These are phyloP conservation scores for Santalum album DNA, from an alignment of 164 flowering plant species.

Conservation along the genomic window DNA sequence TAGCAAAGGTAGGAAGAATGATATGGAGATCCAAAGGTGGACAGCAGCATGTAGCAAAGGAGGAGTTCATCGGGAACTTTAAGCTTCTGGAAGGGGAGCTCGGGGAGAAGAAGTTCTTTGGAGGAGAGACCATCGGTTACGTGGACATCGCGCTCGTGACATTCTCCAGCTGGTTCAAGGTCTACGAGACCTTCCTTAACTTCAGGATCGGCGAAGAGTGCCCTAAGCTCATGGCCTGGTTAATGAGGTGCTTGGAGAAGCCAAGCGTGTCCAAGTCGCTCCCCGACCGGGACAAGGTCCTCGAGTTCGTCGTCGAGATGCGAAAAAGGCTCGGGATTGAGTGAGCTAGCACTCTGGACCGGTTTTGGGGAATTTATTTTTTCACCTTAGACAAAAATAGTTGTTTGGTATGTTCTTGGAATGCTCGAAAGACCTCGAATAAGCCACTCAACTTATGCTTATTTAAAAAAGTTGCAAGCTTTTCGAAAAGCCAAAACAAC, in stretches of 20 bases:
- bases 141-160: constrained; percentile 33
- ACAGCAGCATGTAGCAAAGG: constrained; percentile 11
- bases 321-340: background rate
- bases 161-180: constrained; percentile 22
- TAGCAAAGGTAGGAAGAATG: no score
- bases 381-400: no score
- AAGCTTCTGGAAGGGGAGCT: constrained; percentile 30
- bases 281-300: background rate
- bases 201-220: background rate
- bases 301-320: background rate
- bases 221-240: background rate
- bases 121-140: constrained; percentile 33
- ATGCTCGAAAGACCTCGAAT: no score
- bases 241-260: background rate
- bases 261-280: background rate
- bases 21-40: no score
- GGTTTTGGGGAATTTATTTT: no score
- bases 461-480: no score
- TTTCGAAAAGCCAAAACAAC: no score
- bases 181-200: background rate
- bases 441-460: no score
- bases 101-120: constrained; percentile 35
- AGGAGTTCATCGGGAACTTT: constrained; percentile 22
- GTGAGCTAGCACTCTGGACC: no score
- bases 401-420: no score